These are phyloP conservation scores for Zopfia rhizophila DNA, from an alignment of 2,329 filamentous ascomycete species.

Conservation along the genomic window DNA sequence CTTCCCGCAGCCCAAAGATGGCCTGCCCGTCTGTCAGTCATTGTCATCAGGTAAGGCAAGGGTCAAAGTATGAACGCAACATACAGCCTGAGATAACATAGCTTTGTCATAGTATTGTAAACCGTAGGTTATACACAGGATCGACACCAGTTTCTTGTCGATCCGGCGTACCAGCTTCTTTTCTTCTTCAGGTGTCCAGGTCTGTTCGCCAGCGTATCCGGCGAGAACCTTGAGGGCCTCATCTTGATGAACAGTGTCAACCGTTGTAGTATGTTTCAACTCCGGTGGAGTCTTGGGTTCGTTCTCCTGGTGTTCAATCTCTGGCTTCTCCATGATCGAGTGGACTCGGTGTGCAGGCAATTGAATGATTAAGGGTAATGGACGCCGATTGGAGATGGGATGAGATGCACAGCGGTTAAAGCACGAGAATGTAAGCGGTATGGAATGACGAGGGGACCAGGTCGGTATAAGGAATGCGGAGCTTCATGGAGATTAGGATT, in stretches of 20 bases:
- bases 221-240: constrained; percentile 50
- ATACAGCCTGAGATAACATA: constrained; percentile 64
- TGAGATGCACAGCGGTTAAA: too few relatives aligned
- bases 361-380: too few relatives aligned
- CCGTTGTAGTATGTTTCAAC: constrained; percentile 21
- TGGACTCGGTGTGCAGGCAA: too few relatives aligned
- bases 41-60: too few relatives aligned
- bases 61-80: constrained; percentile 9
- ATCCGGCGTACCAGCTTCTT: constrained; percentile 36
- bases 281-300: constrained; percentile 19
- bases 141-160: constrained; percentile 34
- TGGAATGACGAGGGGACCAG: too few relatives aligned
- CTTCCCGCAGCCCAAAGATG: constrained; percentile 39
- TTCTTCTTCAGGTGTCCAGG: constrained; percentile 58
- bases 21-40: constrained; percentile 27
- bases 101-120: constrained; percentile 52
- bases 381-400: too few relatives aligned
- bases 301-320: constrained; percentile 12
- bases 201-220: constrained; percentile 54
- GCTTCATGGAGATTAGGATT: too few relatives aligned
- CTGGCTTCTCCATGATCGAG: constrained; percentile 20
- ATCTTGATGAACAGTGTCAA: constrained; percentile 33
- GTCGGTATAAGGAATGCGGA: too few relatives aligned
- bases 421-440: too few relatives aligned
- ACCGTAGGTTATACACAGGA: constrained; percentile 39